A percentile compares a stretch with the other conserved stretches of the same genome.
phyloP scores from a whole-genome alignment of 2,329 filamentous ascomycete genomes.

The Camptophora hylomeconis region DNA sequence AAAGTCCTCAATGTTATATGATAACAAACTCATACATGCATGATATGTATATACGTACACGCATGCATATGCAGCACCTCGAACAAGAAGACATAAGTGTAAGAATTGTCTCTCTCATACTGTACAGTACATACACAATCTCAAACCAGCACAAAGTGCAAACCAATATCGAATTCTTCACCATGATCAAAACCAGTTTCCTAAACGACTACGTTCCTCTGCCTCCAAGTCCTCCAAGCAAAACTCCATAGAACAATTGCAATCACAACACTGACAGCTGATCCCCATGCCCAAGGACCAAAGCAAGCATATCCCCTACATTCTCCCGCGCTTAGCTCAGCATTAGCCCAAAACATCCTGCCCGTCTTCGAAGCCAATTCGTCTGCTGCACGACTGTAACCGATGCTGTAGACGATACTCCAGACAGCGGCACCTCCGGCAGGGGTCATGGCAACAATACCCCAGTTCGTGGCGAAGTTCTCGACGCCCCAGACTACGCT shows the following conservation, averaged over 20 bases:
- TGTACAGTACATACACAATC: too few species aligned
- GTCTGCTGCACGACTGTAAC: conserved; percentile 25
- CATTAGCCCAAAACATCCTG: too few species aligned
- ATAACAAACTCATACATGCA: too few species aligned
- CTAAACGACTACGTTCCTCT: conserved; percentile 58
- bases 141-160: too few species aligned
- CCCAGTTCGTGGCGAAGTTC: conserved; percentile 98
- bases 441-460: conserved; percentile 83
- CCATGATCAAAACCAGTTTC: conserved; percentile 1
- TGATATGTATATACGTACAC: too few species aligned
- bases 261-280: conserved; percentile 58
- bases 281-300: conserved; percentile 73
- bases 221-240: conserved; percentile 79
- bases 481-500: conserved; percentile 98
- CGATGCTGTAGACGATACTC: conserved; percentile 68
- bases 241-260: conserved; percentile 59
- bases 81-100: too few species aligned
- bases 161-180: too few species aligned
- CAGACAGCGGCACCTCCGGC: conserved; percentile 79
- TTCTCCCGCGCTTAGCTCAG: conserved; percentile 36
- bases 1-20: too few species aligned
- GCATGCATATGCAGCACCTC: too few species aligned
- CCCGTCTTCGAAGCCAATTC: too few species aligned
- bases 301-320: conserved; percentile 80
- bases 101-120: too few species aligned